Base-by-base conservation (phyloP, 1,284 basidiomycete genomes). In the Paramarasmius palmivorus region DNA sequence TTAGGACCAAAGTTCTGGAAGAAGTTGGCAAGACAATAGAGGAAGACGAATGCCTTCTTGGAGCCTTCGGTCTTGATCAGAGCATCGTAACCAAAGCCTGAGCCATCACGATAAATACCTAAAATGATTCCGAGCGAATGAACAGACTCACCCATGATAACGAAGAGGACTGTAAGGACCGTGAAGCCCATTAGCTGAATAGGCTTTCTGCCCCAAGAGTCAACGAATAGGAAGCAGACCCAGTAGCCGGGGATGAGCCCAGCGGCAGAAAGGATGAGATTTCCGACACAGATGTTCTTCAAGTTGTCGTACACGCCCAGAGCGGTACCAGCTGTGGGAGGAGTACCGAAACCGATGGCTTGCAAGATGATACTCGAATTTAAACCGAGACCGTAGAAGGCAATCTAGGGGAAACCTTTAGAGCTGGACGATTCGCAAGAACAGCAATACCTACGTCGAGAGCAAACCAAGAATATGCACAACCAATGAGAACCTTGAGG, bases 351-450 rank as follows among this genome's bases (percentile, higher is more conserved):
- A 55, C 79, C 81, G 58, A 87, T 86, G 25, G 79, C 73, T 50
- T 70, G 58, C 15, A 86, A 69, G 56, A 86, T 81, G 64, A 85
- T 85, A 45, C 82, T 81, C 6, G 86, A 88, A 75, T 94, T 94
- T 55, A 93, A 77, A 54, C 90, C 87, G 40, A 93, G 79, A 57
- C 91, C 92, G 70, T 93, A 92, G 75, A 94, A 94, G 26, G 86
- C 85, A 69, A 93, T 83, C 81, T 92, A 70, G 41, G 73, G 65
- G 6, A 40, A 55, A 58, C 58, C 38, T 53, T 51, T 44, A 56
- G 62, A 51, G 51, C 53, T 52, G 52, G 36, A 19, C 35, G 4
- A 59, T 35, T 36, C 34, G 54, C 2, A 36, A 48, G 8, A 34
- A 34, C 8, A 46, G 32, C 14, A 14, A 17, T 6, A 70, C 82